phyloP scores from a whole-genome alignment of 2,329 filamentous ascomycete species.

The Monilinia fructigena region DNA sequence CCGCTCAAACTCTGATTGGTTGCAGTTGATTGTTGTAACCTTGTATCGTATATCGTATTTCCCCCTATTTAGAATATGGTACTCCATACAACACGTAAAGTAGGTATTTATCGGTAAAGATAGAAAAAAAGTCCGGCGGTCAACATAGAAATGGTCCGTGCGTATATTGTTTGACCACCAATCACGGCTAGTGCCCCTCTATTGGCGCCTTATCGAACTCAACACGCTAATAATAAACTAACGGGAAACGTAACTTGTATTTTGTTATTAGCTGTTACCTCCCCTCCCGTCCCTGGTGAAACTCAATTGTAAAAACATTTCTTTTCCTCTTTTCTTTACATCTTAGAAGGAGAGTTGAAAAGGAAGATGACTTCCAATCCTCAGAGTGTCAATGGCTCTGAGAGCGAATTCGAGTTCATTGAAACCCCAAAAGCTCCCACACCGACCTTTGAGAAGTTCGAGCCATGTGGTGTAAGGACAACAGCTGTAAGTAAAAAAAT shows the following conservation, averaged over 20 bases:
- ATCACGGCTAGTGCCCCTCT: slow-evolving; percentile 2
- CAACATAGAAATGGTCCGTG: not conserved
- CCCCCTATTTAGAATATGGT: not conserved
- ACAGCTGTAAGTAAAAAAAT: slow-evolving; percentile 49
- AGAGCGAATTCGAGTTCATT: slow-evolving; percentile 64
- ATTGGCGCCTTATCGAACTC: slow-evolving; percentile 9
- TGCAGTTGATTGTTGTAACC: not conserved
- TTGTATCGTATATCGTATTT: not conserved
- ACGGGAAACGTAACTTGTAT: slow-evolving; percentile 2
- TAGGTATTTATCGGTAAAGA: not conserved
- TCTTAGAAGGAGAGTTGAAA: slow-evolving; percentile 25
- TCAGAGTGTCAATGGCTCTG: slow-evolving; percentile 49
- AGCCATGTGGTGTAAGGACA: slow-evolving; percentile 56
- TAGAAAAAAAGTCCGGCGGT: not conserved
- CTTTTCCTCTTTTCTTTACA: slow-evolving; percentile 25
- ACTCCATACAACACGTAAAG: not conserved
- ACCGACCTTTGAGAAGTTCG: slow-evolving; percentile 51
- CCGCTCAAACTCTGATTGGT: too few relatives aligned
- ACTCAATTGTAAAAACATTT: slow-evolving; percentile 15
- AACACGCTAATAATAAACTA: slow-evolving; percentile 5
- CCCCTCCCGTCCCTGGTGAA: not conserved
- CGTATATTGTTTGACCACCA: not conserved
- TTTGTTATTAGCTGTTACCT: slow-evolving; percentile 6
- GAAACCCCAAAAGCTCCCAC: slow-evolving; percentile 53
- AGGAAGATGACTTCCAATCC: slow-evolving; percentile 49